Percentiles rank a stretch among this genome's conserved stretches.
Evolutionary conservation across 2,329 filamentous ascomycete species (phyloP).

Genomic region (Amylocarpus encephaloides): DNA sequence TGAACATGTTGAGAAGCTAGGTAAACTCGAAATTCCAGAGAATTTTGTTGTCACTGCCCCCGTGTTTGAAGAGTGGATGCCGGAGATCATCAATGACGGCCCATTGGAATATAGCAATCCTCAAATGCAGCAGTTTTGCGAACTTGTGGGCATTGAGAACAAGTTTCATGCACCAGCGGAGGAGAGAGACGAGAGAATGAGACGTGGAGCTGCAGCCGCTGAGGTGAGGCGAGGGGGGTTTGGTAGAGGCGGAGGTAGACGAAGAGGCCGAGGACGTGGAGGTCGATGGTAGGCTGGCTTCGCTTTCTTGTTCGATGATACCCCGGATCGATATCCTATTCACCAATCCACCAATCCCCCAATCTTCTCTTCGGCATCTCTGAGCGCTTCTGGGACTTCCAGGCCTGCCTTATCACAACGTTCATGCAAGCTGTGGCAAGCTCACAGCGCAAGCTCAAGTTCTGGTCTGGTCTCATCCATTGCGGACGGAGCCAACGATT

Average conservation of each 20-base stretch:
- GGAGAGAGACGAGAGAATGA: constrained; percentile 55
- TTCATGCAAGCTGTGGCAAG: too few species aligned
- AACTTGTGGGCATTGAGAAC: constrained; percentile 70
- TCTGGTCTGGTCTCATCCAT: too few species aligned
- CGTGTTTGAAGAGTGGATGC: constrained; percentile 52
- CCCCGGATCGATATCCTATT: constrained; percentile 6
- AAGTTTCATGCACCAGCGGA: constrained; percentile 66
- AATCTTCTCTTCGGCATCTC: not conserved
- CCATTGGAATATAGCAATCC: constrained; percentile 80
- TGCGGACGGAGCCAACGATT: too few species aligned
- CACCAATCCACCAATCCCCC: not conserved
- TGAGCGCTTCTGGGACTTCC: too few species aligned
- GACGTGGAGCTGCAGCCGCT: constrained; percentile 47
- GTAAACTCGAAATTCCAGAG: constrained; percentile 62
- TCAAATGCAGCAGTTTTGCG: constrained; percentile 78
- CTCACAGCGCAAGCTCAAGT: too few species aligned
- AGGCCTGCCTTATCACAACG: too few species aligned
- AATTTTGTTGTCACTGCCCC: constrained; percentile 77
- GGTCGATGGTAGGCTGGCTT: constrained; percentile 5
- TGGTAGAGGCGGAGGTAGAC: constrained; percentile 27
- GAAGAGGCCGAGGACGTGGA: constrained; percentile 33
- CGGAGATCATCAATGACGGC: constrained; percentile 53
- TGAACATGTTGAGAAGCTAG: constrained; percentile 58
- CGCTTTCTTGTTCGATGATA: constrained; percentile 15
- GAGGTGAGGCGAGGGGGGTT: constrained; percentile 28